A percentile compares a stretch with the other conserved stretches of the same genome.
Conservation (phyloP, 495 filamentous ascomycete species). For the Tirmania nivea region DNA sequence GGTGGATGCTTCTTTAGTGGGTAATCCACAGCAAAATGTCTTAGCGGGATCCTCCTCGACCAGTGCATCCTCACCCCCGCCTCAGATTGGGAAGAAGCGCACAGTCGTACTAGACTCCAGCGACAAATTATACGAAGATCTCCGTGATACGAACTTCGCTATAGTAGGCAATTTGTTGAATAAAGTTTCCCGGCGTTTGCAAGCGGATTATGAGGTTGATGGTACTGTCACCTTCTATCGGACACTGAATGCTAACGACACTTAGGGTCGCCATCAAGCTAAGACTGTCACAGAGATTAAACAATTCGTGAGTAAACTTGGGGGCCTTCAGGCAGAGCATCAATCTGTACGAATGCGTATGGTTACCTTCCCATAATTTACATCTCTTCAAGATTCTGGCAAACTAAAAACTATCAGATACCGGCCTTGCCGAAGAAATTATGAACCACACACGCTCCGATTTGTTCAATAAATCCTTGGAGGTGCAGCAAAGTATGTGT, state of each 20-base stretch:
- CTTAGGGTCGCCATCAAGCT: conserved; percentile 47
- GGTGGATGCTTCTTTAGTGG: conserved; percentile 79
- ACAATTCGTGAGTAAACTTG: conserved; percentile 78
- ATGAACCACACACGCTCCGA: conserved; percentile 76
- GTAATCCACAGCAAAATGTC: conserved; percentile 37
- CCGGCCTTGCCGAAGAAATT: conserved; percentile 79
- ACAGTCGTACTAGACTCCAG: conserved; percentile 79
- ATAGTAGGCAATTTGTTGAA: conserved; percentile 77
- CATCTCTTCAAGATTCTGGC: not conserved
- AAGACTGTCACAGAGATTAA: conserved; percentile 77
- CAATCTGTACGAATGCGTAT: conserved; percentile 57
- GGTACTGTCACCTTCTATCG: no score
- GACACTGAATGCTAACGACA: no score
- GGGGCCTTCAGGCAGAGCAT: conserved; percentile 81
- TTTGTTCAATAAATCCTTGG: conserved; percentile 64
- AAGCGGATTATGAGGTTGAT: conserved; percentile 51
- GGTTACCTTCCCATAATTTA: not conserved
- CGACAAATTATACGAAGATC: conserved; percentile 70
- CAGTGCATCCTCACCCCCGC: conserved; percentile 25
- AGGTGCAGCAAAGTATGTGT: conserved; percentile 63
- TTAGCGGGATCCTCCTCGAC: conserved; percentile 33
- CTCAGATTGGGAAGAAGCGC: conserved; percentile 46
- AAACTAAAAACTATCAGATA: conserved; percentile 25
- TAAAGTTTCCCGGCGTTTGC: conserved; percentile 70
- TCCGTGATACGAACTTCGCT: conserved; percentile 87